phyloP scores from a whole-genome alignment of 2,329 filamentous ascomycete genomes.

The Paraphoma sp. region DNA sequence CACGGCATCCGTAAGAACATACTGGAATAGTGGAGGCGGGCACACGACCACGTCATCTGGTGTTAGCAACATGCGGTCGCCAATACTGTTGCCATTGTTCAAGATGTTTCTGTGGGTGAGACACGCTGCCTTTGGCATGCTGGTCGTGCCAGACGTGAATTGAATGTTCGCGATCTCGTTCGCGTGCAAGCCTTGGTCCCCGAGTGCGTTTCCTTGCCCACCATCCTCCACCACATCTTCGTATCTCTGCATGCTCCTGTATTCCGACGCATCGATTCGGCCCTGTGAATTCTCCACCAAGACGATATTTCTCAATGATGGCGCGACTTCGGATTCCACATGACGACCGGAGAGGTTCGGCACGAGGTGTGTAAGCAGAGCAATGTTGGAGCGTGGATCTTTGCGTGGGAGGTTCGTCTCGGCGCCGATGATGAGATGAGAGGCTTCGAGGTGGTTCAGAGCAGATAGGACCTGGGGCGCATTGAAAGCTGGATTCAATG shows the following conservation, averaged over 20 bases:
- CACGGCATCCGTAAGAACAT: conserved; percentile 8
- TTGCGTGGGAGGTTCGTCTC: conserved; percentile 82
- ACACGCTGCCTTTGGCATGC: conserved; percentile 88
- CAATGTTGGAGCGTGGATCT: conserved; percentile 64
- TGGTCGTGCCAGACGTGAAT: conserved; percentile 96
- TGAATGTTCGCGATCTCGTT: conserved; percentile 90
- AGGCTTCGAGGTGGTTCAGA: conserved; percentile 74
- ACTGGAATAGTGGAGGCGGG: conserved; percentile 64
- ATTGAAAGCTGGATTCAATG: conserved; percentile 90
- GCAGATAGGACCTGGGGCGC: conserved; percentile 78
- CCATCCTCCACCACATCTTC: conserved; percentile 54
- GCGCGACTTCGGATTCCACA: conserved; percentile 65
- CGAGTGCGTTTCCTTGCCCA: conserved; percentile 50
- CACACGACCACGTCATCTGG: conserved; percentile 72
- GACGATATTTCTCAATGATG: conserved; percentile 73
- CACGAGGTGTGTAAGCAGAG: conserved; percentile 62
- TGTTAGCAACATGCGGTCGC: conserved; percentile 80
- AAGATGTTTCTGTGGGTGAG: conserved; percentile 85
- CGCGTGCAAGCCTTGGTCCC: conserved; percentile 58
- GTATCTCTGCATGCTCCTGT: conserved; percentile 51
- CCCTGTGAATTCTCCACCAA: conserved; percentile 78
- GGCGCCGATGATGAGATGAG: conserved; percentile 81
- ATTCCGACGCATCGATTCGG: conserved; percentile 53
- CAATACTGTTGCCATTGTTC: conserved; percentile 90
- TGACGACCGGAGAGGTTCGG: conserved; percentile 53